Percentiles rank a stretch among this genome's conserved stretches.
phyloP scores from a whole-genome alignment of 2,329 filamentous ascomycete genomes.

The Trichoderma asperellum region DNA sequence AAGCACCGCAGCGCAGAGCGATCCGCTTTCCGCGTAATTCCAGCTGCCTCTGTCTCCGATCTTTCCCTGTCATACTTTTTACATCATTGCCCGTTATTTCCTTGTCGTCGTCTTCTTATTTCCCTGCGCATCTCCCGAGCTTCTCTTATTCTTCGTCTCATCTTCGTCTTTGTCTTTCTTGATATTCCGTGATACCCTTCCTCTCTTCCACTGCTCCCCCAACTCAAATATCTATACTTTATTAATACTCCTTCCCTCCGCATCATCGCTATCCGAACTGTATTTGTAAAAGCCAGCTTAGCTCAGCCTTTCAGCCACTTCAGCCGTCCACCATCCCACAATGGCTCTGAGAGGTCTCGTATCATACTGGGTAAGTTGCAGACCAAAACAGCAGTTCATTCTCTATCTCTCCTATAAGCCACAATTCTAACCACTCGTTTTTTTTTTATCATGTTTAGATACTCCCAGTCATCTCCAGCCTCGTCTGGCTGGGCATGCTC shows the following conservation, averaged over 20 bases:
- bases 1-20: background rate
- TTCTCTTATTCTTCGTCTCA: background rate
- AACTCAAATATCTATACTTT: background rate
- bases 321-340: constrained; percentile 26
- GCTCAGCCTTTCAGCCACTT: background rate
- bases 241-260: background rate
- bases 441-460: constrained; percentile 46
- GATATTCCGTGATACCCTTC: background rate
- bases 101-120: background rate
- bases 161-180: background rate
- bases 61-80: constrained; percentile 4
- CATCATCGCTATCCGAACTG: background rate
- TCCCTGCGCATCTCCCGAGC: background rate
- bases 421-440: background rate
- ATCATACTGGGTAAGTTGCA: constrained; percentile 47
- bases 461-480: constrained; percentile 69
- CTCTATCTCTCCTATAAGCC: background rate
- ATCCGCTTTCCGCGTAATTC: constrained; percentile 17
- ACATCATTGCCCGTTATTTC: background rate
- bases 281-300: background rate
- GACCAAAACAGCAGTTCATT: background rate
- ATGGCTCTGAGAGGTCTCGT: constrained; percentile 42
- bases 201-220: background rate
- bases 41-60: constrained; percentile 13
- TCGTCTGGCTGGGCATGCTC: constrained; percentile 69